Percentiles rank a stretch among this genome's conserved stretches.
These are phyloP conservation scores for Physaria fendleri DNA, from an alignment of 345 rosid genomes.

Conservation along the genomic window DNA sequence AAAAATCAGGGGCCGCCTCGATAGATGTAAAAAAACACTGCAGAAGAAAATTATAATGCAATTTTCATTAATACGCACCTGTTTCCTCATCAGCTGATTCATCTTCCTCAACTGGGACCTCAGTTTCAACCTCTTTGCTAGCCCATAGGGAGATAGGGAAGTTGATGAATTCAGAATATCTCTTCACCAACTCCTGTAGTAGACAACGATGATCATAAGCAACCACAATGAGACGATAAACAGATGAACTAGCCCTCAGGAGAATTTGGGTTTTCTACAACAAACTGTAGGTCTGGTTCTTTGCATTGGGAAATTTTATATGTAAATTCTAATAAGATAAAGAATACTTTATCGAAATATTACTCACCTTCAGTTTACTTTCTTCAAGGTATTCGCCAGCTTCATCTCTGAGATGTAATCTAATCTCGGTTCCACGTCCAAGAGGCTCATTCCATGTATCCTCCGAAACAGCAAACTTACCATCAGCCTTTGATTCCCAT, in stretches of 20 bases:
- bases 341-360: not conserved
- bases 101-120: slow-evolving; percentile 84
- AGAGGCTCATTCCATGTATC: slow-evolving; percentile 96
- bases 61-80: slow-evolving; percentile 32
- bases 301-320: not conserved
- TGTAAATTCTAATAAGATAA: not conserved
- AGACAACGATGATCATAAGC: slow-evolving; percentile 3
- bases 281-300: not conserved
- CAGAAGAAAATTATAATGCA: not conserved
- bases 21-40: slow-evolving; percentile 1
- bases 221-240: slow-evolving; percentile 1
- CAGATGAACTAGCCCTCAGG: not conserved
- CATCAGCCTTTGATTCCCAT: slow-evolving; percentile 99
- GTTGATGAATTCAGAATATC: slow-evolving; percentile 93
- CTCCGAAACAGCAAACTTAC: slow-evolving; percentile 95
- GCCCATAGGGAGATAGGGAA: slow-evolving; percentile 94
- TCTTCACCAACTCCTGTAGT: slow-evolving; percentile 88
- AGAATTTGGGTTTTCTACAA: not conserved
- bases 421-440: slow-evolving; percentile 97
- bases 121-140: slow-evolving; percentile 87
- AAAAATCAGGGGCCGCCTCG: slow-evolving; percentile 1
- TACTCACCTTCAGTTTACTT: slow-evolving; percentile 72
- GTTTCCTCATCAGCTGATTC: slow-evolving; percentile 75
- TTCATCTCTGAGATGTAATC: slow-evolving; percentile 90
- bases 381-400: slow-evolving; percentile 96